A percentile compares a stretch with the other conserved stretches of the same genome.
Evolutionary conservation across 2,329 filamentous ascomycete species (phyloP).

Genomic region (Ophiobolus disseminans): DNA sequence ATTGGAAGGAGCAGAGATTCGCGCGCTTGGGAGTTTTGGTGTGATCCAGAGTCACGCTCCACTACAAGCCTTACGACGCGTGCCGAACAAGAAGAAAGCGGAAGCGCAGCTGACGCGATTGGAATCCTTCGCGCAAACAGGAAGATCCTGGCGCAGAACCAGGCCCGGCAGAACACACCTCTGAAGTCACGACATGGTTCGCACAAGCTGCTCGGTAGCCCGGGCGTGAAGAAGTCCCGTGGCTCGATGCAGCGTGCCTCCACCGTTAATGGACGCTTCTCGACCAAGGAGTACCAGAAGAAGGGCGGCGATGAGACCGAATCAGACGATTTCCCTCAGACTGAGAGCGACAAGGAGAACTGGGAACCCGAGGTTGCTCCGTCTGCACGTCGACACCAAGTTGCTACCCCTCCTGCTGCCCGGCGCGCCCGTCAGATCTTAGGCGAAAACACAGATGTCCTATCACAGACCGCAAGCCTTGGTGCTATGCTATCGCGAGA

Average conservation of each 20-base stretch:
- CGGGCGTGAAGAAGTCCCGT: conserved; percentile 46
- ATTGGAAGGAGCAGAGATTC: conserved; percentile 84
- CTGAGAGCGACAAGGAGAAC: conserved; percentile 96
- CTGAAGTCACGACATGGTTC: conserved; percentile 37
- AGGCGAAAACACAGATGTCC: conserved; percentile 54
- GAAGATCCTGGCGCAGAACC: conserved; percentile 60
- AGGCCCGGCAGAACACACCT: conserved; percentile 69
- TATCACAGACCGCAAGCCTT: conserved; percentile 48
- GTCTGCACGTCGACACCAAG: conserved; percentile 38
- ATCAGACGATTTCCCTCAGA: conserved; percentile 59
- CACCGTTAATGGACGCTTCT: conserved; percentile 45
- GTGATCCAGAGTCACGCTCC: conserved; percentile 79
- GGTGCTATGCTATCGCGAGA: conserved; percentile 46
- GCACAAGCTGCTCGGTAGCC: conserved; percentile 37
- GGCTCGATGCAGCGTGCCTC: conserved; percentile 45
- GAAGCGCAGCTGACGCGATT: conserved; percentile 82
- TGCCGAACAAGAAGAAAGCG: conserved; percentile 79
- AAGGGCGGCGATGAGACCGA: conserved; percentile 42
- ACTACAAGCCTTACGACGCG: conserved; percentile 73
- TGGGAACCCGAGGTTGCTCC: conserved; percentile 63
- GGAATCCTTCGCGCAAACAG: conserved; percentile 76
- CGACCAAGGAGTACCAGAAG: conserved; percentile 33
- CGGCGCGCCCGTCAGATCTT: conserved; percentile 52
- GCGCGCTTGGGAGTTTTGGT: conserved; percentile 89
- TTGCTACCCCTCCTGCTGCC: conserved; percentile 41